Evolutionary conservation across 1,139 yeast species (phyloP).

Genomic region (Debaryomyces psychrophilus): DNA sequence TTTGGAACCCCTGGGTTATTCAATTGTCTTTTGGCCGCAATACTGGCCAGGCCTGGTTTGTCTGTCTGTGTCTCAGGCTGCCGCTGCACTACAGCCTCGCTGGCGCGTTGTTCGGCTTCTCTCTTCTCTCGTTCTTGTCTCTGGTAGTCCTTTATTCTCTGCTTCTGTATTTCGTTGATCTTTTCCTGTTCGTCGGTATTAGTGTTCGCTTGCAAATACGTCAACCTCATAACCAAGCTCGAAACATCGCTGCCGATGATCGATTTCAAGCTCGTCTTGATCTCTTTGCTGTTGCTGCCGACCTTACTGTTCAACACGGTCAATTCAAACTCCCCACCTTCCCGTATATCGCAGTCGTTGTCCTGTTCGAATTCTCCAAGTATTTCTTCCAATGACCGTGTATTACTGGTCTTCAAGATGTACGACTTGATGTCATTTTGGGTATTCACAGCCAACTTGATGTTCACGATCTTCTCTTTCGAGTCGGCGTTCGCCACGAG

Average conservation of each 20-base stretch:
- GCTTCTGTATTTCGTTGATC: conserved; percentile 9
- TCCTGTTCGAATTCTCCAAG: conserved; percentile 16
- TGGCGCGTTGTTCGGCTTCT: background rate
- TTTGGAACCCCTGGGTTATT: too few relatives aligned
- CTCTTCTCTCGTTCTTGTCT: conserved; percentile 2
- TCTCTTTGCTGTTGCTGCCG: conserved; percentile 4
- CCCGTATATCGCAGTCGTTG: conserved; percentile 9
- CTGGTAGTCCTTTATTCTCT: conserved; percentile 10
- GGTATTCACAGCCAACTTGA: conserved; percentile 26
- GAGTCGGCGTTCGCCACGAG: conserved; percentile 22
- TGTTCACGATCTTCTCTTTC: conserved; percentile 23
- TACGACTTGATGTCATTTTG: conserved; percentile 17
- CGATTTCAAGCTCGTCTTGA: conserved; percentile 15
- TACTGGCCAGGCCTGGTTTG: background rate
- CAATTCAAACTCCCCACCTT: conserved; percentile 11
- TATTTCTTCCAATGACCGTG: conserved; percentile 16
- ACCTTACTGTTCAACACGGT: conserved; percentile 12
- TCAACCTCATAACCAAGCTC: conserved; percentile 27
- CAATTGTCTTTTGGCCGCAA: background rate
- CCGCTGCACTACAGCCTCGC: background rate
- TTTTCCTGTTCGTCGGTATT: conserved; percentile 14
- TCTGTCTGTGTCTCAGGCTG: background rate
- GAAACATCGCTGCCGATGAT: conserved; percentile 20
- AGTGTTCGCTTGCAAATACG: conserved; percentile 14
- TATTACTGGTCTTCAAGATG: conserved; percentile 15